Conservation (phyloP, 192 early-diverging fungal genomes). For the Backusella parvicylindrica region DNA sequence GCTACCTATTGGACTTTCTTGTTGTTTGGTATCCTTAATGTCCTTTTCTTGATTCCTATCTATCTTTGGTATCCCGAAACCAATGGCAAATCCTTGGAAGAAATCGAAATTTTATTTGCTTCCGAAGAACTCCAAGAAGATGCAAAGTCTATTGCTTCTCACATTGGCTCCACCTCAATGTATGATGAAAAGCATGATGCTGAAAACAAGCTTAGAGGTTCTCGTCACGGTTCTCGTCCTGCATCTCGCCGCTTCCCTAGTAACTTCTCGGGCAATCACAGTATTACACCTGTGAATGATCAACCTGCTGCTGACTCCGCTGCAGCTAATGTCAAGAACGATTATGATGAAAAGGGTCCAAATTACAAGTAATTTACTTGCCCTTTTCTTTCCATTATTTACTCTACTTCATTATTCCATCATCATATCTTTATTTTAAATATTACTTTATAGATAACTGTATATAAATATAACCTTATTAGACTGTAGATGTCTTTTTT, state of each 20-base stretch:
- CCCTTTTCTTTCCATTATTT: not conserved
- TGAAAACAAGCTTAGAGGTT: slow-evolving; percentile 3
- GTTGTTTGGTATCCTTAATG: slow-evolving; percentile 58
- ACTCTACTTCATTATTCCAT: not conserved
- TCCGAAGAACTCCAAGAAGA: slow-evolving; percentile 26
- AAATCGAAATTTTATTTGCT: slow-evolving; percentile 45
- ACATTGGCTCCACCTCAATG: slow-evolving; percentile 22
- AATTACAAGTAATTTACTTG: slow-evolving; percentile 21
- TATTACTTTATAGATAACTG: not conserved
- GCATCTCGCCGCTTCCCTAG: slow-evolving; percentile 22
- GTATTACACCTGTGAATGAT: not conserved
- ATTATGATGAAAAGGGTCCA: slow-evolving; percentile 22
- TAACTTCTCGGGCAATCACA: slow-evolving; percentile 13
- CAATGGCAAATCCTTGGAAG: slow-evolving; percentile 69
- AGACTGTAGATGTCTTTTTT: not conserved
- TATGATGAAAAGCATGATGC: slow-evolving; percentile 28
- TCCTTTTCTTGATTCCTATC: slow-evolving; percentile 46
- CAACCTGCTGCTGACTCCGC: slow-evolving; percentile 16
- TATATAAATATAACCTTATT: not conserved
- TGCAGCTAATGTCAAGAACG: slow-evolving; percentile 21
- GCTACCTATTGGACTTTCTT: slow-evolving; percentile 54
- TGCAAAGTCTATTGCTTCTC: slow-evolving; percentile 20
- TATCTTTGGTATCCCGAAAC: slow-evolving; percentile 81
- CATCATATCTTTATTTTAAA: not conserved
- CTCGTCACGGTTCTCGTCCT: slow-evolving; percentile 13